Evolutionary conservation across 2,329 filamentous ascomycete species (phyloP), one percentile per base, ranked within the genome.

Genomic region (Thyridium curvatum): DNA sequence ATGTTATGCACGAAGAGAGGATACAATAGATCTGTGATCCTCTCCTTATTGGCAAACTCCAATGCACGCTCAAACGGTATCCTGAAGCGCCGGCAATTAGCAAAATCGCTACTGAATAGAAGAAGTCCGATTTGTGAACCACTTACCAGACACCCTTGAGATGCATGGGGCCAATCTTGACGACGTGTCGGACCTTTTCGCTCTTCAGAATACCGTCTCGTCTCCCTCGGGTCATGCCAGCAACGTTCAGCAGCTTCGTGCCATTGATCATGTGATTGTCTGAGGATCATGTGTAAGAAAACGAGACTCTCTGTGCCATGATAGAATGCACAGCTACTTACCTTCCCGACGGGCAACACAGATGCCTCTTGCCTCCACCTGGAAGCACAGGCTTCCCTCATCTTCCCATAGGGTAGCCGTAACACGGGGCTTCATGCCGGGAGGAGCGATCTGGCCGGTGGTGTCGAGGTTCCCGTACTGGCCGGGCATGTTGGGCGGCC

Each of bases 251-350:
- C 41, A 98, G 71, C 63, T 97, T 98, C 1, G 93, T 98, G 14
- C 93, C 93, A 55, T 97, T 98, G 62, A 98, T 96, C 87, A 98
- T 96, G 66, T 95, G 88, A 64, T 96, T 97, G 54, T 96, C 91
- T 94, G 33, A n/a, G 4, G 12, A 17, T 13, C 14, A 16, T 12
- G 17, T 17, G 17, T 40, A 7, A 40, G 38, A 14, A 37, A 7
- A 16, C 12, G 3, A 15, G n/a, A n/a, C n/a, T n/a, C n/a, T n/a
- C n/a, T n/a, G 17, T 21, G 21, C 21, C 6, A 26, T 26, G 34
- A n/a, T 16, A 29, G n/a, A 16, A 39, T 18, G 30, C 10, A 30
- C 18, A 6, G 28, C 9, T 39, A 35, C 70, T 50, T 65, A 93
- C 88, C 89, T 77, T 97, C 91, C 58, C 93, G 77, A 49, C 93